Conservation (phyloP, 306 rosid genomes). For the Sphenostylis stenocarpa region DNA sequence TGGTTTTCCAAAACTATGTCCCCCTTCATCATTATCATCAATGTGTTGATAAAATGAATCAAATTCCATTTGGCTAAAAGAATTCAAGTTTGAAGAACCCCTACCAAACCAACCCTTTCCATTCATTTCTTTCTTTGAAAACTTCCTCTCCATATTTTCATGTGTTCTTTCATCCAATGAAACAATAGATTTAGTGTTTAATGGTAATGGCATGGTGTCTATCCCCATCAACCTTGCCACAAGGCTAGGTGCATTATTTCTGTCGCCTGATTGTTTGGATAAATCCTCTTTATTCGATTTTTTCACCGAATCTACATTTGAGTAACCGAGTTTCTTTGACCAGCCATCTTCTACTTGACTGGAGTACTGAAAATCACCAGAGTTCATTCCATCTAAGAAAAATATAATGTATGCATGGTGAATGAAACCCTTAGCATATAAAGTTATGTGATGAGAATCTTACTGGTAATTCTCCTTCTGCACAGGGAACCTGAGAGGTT, state of each 20-base stretch:
- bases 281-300: conserved; percentile 63
- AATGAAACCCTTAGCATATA: not conserved
- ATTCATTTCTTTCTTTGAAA: conserved; percentile 45
- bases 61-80: conserved; percentile 46
- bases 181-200: conserved; percentile 44
- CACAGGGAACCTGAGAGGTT: conserved; percentile 44
- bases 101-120: conserved; percentile 41
- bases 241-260: conserved; percentile 61
- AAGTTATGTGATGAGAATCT: conserved; percentile 30
- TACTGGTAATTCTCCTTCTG: conserved; percentile 52
- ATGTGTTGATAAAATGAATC: conserved; percentile 42
- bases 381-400: conserved; percentile 24
- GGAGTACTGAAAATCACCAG: conserved; percentile 37
- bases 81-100: conserved; percentile 42
- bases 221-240: conserved; percentile 93
- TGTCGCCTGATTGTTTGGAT: conserved; percentile 47
- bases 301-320: conserved; percentile 62
- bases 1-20: conserved; percentile 43
- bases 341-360: conserved; percentile 48
- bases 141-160: conserved; percentile 39
- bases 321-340: conserved; percentile 43
- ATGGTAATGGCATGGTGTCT: conserved; percentile 58
- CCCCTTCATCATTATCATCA: conserved; percentile 52
- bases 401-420: not conserved
- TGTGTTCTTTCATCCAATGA: conserved; percentile 43